phyloP scores from a whole-genome alignment of 306 rosid species.

The Cicer bijugum region DNA sequence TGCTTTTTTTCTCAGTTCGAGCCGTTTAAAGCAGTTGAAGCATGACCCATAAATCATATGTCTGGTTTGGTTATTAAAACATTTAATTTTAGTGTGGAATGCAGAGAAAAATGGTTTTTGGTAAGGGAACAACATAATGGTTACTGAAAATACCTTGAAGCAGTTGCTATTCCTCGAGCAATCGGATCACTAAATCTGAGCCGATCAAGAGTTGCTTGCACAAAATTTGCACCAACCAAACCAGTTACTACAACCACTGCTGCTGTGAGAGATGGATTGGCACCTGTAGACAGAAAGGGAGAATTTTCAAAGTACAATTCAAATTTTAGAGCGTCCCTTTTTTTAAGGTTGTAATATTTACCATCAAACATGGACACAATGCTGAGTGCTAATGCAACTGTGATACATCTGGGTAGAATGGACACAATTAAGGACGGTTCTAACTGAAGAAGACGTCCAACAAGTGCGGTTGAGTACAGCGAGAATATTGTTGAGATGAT shows the following conservation, averaged over 20 bases:
- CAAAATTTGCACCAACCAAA: slow-evolving; percentile 93
- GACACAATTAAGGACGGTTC: slow-evolving; percentile 87
- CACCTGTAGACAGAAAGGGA: slow-evolving; percentile 54
- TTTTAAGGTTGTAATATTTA: slow-evolving; percentile 45
- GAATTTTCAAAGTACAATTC: slow-evolving; percentile 23
- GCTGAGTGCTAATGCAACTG: slow-evolving; percentile 97
- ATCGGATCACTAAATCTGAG: slow-evolving; percentile 84
- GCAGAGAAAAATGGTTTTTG: slow-evolving; percentile 7
- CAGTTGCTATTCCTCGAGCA: slow-evolving; percentile 97
- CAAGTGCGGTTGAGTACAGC: slow-evolving; percentile 86
- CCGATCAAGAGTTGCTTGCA: slow-evolving; percentile 79
- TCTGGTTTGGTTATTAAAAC: too few species aligned
- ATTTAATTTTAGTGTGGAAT: background rate
- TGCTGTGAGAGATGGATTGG: slow-evolving; percentile 91
- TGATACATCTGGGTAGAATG: slow-evolving; percentile 89
- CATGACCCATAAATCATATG: too few species aligned
- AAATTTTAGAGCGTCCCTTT: slow-evolving; percentile 5
- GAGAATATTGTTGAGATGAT: slow-evolving; percentile 84
- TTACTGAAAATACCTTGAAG: slow-evolving; percentile 72
- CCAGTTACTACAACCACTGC: slow-evolving; percentile 95
- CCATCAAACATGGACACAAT: slow-evolving; percentile 92
- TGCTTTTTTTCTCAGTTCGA: too few species aligned
- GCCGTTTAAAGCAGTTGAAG: too few species aligned
- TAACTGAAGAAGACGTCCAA: slow-evolving; percentile 83
- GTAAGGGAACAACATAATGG: background rate